phyloP scores from a whole-genome alignment of 139 green algal species.

The Diplosphaera chodatii region DNA sequence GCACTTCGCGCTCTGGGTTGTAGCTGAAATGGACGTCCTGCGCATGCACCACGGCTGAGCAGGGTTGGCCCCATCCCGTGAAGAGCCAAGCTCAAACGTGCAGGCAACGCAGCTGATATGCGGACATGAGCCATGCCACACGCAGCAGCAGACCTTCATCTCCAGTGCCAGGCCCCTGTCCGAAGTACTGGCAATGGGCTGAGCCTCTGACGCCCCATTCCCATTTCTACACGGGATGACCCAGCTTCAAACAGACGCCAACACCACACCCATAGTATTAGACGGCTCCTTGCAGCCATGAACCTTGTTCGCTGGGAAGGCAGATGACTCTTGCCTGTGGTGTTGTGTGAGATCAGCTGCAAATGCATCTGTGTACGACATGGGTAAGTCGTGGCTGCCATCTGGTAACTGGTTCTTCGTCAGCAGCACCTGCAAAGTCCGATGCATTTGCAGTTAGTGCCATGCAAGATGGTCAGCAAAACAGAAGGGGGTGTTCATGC shows the following conservation, averaged over 20 bases:
- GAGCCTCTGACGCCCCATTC: not conserved
- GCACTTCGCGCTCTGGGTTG: constrained; percentile 32
- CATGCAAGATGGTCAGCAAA: too few relatives aligned
- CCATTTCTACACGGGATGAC: not conserved
- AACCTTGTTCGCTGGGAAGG: too few relatives aligned
- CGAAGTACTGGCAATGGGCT: constrained; percentile 4
- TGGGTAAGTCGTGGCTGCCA: constrained; percentile 32
- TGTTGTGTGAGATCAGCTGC: too few relatives aligned
- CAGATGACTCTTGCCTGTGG: too few relatives aligned
- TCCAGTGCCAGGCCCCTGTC: not conserved
- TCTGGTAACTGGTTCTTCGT: constrained; percentile 53
- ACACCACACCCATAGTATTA: too few relatives aligned
- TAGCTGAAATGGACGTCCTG: constrained; percentile 68
- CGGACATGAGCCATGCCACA: not conserved
- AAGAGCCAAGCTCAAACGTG: too few relatives aligned
- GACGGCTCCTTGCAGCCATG: too few relatives aligned
- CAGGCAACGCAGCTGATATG: not conserved
- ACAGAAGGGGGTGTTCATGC: too few relatives aligned
- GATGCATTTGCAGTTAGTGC: too few relatives aligned
- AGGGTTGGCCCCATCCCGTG: too few relatives aligned
- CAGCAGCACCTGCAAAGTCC: constrained; percentile 27
- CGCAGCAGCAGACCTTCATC: not conserved
- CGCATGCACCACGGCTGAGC: constrained; percentile 16
- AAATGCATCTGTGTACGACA: not conserved
- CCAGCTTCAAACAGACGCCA: too few relatives aligned